These are phyloP conservation scores for maize (Zea mays) DNA, from an alignment of 176 grass and related monocot species.

Conservation along the genomic window DNA sequence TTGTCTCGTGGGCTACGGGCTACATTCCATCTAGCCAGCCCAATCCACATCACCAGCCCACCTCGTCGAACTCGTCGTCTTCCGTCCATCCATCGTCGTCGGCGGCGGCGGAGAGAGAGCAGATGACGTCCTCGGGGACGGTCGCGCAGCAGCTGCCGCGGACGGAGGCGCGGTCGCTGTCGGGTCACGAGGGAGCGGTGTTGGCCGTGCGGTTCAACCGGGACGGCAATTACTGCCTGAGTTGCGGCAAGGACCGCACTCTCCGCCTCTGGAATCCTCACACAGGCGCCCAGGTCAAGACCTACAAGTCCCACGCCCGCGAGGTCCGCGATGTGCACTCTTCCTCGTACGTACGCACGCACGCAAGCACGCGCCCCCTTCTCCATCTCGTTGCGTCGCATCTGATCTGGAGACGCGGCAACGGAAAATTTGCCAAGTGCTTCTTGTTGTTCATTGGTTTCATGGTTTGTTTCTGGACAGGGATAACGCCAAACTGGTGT, in stretches of 20 bases:
- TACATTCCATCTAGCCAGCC: background rate
- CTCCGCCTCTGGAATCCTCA: slow-evolving; percentile 95
- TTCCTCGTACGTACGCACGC: slow-evolving; percentile 56
- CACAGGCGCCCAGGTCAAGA: slow-evolving; percentile 82
- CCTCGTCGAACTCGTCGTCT: background rate
- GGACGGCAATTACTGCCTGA: slow-evolving; percentile 94
- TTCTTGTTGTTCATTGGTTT: slow-evolving; percentile 9
- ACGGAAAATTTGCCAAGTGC: background rate
- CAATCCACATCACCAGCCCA: slow-evolving; percentile 6
- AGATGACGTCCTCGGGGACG: slow-evolving; percentile 43
- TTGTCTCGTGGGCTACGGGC: background rate
- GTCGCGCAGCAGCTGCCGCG: slow-evolving; percentile 49
- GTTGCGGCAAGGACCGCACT: slow-evolving; percentile 93
- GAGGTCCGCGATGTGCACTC: slow-evolving; percentile 92
- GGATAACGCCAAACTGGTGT: slow-evolving; percentile 88
- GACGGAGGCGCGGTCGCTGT: slow-evolving; percentile 49
- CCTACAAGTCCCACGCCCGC: slow-evolving; percentile 87
- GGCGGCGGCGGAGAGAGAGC: slow-evolving; percentile 9
- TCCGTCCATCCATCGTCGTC: background rate
- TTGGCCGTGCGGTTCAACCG: slow-evolving; percentile 89
- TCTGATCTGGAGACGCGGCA: slow-evolving; percentile 9
- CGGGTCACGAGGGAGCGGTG: slow-evolving; percentile 85
- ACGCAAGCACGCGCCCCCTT: background rate
- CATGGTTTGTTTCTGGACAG: slow-evolving; percentile 35
- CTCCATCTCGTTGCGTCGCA: background rate